Percentiles rank a stretch among this genome's conserved stretches.
phyloP scores from a whole-genome alignment of 2,329 filamentous ascomycete genomes.

The Remersonia thermophila region DNA sequence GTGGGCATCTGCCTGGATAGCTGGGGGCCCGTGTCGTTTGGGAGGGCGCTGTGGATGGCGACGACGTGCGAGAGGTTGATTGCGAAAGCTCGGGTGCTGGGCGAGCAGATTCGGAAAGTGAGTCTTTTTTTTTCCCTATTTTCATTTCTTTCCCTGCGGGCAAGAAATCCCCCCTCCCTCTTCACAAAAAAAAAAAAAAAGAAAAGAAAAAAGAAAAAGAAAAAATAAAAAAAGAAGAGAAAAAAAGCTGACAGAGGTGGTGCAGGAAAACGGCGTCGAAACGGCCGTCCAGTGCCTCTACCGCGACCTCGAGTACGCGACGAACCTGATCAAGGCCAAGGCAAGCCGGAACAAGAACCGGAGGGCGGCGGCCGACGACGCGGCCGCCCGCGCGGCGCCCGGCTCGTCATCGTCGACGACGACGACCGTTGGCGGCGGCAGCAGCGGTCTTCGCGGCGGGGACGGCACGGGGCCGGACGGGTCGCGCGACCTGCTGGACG shows the following conservation, averaged over 20 bases:
- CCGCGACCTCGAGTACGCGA: conserved; percentile 87
- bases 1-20: conserved; percentile 84
- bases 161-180: too few relatives aligned
- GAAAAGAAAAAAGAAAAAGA: too few relatives aligned
- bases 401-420: too few relatives aligned
- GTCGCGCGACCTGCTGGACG: conserved; percentile 27
- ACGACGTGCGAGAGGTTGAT: conserved; percentile 89
- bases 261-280: conserved; percentile 84
- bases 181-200: too few relatives aligned
- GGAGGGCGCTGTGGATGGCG: conserved; percentile 79
- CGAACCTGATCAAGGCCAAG: conserved; percentile 62
- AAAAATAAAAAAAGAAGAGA: too few relatives aligned
- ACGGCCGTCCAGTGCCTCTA: conserved; percentile 87
- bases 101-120: conserved; percentile 79
- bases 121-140: conserved; percentile 22
- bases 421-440: too few relatives aligned
- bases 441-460: too few relatives aligned
- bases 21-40: conserved; percentile 76
- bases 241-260: too few relatives aligned
- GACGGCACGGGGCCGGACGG: conserved; percentile 25
- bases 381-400: conserved; percentile 6
- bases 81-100: conserved; percentile 66
- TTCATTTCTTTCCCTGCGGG: conserved; percentile 6
- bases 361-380: conserved; percentile 11
- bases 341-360: conserved; percentile 36